Conservation (phyloP, 1,284 basidiomycete species). For the Rhodotorula sp. region DNA sequence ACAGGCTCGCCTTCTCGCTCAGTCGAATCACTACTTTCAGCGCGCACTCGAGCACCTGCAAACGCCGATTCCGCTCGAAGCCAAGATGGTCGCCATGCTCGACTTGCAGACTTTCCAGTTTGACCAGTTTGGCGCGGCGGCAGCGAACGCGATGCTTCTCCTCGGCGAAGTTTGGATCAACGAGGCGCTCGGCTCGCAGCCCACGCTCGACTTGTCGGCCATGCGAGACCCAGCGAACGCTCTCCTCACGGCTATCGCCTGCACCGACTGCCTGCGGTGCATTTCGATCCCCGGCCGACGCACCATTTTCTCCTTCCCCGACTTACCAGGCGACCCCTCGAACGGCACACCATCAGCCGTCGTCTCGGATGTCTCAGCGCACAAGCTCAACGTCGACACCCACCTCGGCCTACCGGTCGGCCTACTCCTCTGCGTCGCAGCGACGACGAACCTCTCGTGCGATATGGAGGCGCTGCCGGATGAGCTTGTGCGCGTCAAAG, state of each 20-base stretch:
- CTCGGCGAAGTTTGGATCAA: constrained; percentile 31
- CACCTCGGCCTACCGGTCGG: constrained; percentile 34
- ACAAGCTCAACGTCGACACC: constrained; percentile 3
- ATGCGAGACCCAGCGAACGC: constrained; percentile 17
- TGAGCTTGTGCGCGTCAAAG: constrained; percentile 19
- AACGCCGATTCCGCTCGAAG: constrained; percentile 33
- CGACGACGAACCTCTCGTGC: constrained; percentile 24
- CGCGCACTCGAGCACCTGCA: constrained; percentile 31
- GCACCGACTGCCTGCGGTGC: constrained; percentile 27
- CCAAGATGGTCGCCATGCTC: constrained; percentile 28
- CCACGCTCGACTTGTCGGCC: constrained; percentile 15
- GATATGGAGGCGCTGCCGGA: constrained; percentile 26
- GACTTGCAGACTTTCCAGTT: constrained; percentile 34
- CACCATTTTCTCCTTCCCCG: constrained; percentile 27
- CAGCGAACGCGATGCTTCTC: constrained; percentile 26
- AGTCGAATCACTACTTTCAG: constrained; percentile 30
- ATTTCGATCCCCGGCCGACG: constrained; percentile 21
- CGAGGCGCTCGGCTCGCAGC: constrained; percentile 27
- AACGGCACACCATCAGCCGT: constrained; percentile 5
- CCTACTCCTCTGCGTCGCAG: constrained; percentile 33
- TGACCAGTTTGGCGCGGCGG: constrained; percentile 28
- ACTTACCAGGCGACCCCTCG: constrained; percentile 25
- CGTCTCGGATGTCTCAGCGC: constrained; percentile 2
- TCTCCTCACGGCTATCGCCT: constrained; percentile 23
- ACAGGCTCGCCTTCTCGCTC: constrained; percentile 23